Base-by-base conservation (phyloP, 345 rosid genomes). In the Heritiera fomes region DNA sequence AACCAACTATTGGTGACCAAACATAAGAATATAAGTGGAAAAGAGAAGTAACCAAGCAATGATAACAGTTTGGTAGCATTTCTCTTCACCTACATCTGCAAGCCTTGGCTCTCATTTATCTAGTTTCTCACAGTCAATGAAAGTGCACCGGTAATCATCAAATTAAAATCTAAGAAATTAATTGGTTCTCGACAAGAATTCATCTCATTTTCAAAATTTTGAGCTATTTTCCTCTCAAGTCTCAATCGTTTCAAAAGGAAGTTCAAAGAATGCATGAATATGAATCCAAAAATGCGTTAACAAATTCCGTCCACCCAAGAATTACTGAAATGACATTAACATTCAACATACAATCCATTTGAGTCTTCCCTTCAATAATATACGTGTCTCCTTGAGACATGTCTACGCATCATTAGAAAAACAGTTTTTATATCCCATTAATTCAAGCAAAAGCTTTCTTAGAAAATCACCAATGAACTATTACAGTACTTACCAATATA, bases 401-500 rank as follows among this genome's bases (percentile, higher is more conserved):
- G 46, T 52, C 46, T 17, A 30, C 1, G 45, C 63, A 72, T 53
- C 47, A 75, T 40, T 5, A 1, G n/a, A 40, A 75, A 8, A 58
- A 4, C 18, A 45, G 34, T 45, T 46, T 6, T 49, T 34, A 3
- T 34, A 34, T 71, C 17, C 74, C 59, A 70, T 47, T 70, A 28
- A 70, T 47, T 49, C 58, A 30, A 67, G 9, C 20, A 1, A 50
- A 23, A 30, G 30, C 20, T 28, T 9, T 30, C 60, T 68, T 68
- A 15, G 15, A 15, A 53, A 53, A 53, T n/a, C n/a, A 53, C 23
- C n/a, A 49, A 28, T 20, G 1, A 14, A 32, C 72, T 23, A 56
- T 40, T 1, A 32, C 17, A 45, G 55, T 47, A 77, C 80, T 78
- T 75, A 96, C 99, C 98, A 43, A 95, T 90, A 60, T 95, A 95